Conservation (phyloP, 2,329 filamentous ascomycete species). For the Calonectria fujianensis region DNA sequence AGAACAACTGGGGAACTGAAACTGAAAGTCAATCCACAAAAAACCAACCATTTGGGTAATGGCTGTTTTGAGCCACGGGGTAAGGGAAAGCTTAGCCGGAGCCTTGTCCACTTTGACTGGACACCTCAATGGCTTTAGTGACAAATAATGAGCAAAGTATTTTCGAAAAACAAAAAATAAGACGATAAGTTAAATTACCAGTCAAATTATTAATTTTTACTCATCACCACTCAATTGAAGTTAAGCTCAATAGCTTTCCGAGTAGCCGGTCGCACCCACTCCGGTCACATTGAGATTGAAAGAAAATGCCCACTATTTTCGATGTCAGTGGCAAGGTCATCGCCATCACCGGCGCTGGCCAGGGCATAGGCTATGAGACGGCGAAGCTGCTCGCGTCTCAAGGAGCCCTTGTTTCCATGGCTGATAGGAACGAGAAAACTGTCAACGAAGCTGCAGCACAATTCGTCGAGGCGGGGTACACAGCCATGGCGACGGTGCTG, state of each 20-base stretch:
- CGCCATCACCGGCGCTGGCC: constrained; percentile 28
- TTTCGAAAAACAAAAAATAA: neutral
- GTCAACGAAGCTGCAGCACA: constrained; percentile 18
- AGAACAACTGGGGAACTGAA: neutral
- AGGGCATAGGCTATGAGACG: constrained; percentile 33
- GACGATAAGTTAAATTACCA: neutral
- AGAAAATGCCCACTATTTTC: constrained; percentile 12
- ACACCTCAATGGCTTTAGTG: too few species aligned
- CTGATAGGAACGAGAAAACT: constrained; percentile 45
- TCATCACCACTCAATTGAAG: neutral
- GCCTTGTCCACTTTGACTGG: too few species aligned
- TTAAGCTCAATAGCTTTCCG: neutral
- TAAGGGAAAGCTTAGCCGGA: constrained; percentile 14
- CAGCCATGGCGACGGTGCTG: neutral
- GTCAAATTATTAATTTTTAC: neutral
- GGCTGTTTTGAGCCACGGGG: neutral
- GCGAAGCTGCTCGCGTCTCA: constrained; percentile 13
- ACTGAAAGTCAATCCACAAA: neutral
- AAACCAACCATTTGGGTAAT: neutral
- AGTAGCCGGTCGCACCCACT: too few species aligned
- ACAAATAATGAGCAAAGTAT: neutral
- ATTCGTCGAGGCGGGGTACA: neutral
- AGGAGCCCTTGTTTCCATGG: constrained; percentile 41
- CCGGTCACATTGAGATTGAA: neutral
- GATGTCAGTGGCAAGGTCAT: constrained; percentile 20